Conservation (phyloP, 2,329 filamentous ascomycete genomes). For the Aspergillus bombycis region DNA sequence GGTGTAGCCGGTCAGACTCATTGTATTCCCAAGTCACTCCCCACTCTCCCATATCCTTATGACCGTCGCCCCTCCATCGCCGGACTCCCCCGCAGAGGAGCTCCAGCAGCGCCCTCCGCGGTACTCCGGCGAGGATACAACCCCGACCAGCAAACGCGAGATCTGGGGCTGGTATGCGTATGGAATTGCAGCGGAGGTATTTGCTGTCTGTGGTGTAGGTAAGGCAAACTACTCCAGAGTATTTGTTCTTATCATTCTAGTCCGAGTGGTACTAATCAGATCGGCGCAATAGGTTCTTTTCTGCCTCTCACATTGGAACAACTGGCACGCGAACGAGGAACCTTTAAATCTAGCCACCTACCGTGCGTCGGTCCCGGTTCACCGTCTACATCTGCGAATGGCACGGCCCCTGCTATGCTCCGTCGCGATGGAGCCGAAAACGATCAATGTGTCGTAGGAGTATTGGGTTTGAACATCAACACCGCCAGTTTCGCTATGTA, state of each 20-base stretch:
- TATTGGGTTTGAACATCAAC: conserved; percentile 37
- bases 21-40: neutral
- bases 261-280: neutral
- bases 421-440: conserved; percentile 26
- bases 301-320: conserved; percentile 90
- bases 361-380: conserved; percentile 35
- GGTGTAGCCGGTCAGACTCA: neutral
- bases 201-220: conserved; percentile 82
- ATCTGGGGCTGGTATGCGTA: conserved; percentile 90
- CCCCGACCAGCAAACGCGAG: conserved; percentile 78
- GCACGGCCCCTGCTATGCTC: conserved; percentile 15
- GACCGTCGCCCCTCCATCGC: conserved; percentile 3
- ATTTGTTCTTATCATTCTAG: neutral
- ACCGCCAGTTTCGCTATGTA: conserved; percentile 52
- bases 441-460: conserved; percentile 36
- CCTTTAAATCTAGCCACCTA: conserved; percentile 59
- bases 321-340: conserved; percentile 86
- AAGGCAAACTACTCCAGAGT: conserved; percentile 8
- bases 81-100: conserved; percentile 23
- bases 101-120: conserved; percentile 46
- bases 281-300: conserved; percentile 68
- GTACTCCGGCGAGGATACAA: conserved; percentile 82
- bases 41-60: conserved; percentile 1
- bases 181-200: conserved; percentile 92
- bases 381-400: conserved; percentile 22